Percentiles rank a stretch among this genome's conserved stretches.
Conservation (phyloP, 495 filamentous ascomycete genomes). For the Penicillium roqueforti region DNA sequence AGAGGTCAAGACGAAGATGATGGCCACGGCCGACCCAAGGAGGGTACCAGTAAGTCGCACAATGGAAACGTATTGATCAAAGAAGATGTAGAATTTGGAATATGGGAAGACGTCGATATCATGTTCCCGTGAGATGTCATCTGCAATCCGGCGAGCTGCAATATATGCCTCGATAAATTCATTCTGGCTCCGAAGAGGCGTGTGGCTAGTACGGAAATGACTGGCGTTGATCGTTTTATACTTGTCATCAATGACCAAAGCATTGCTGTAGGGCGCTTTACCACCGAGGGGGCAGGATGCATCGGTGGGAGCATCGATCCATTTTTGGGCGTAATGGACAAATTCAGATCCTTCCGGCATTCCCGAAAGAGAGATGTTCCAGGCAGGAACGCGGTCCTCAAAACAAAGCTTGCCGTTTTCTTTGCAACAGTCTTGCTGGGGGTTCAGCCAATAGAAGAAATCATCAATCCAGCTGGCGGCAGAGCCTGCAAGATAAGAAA, state of each 20-base stretch:
- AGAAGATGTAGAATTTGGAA: constrained; percentile 96
- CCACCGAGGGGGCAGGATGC: constrained; percentile 84
- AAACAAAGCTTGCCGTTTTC: constrained; percentile 71
- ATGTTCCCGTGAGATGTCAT: constrained; percentile 61
- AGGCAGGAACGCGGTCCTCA: constrained; percentile 63
- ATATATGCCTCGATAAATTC: constrained; percentile 91
- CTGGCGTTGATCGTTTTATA: constrained; percentile 64
- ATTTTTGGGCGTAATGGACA: constrained; percentile 74
- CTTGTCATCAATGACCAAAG: constrained; percentile 71
- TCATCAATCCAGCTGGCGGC: constrained; percentile 97
- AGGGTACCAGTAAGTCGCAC: constrained; percentile 72
- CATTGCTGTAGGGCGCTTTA: constrained; percentile 78
- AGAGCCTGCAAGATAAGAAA: constrained; percentile 88
- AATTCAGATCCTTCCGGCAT: constrained; percentile 95
- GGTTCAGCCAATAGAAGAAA: constrained; percentile 93
- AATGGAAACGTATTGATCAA: constrained; percentile 91
- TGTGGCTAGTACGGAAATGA: constrained; percentile 89
- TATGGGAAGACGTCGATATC: constrained; percentile 86
- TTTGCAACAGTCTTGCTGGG: constrained; percentile 76
- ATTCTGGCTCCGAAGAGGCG: constrained; percentile 77
- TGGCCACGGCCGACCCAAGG: constrained; percentile 73
- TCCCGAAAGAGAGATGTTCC: constrained; percentile 82
- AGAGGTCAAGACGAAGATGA: constrained; percentile 74
- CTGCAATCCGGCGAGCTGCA: constrained; percentile 83
- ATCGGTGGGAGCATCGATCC: constrained; percentile 74